Conservation (phyloP, 2,329 filamentous ascomycete species). For the Hyphodiscus sp. region DNA sequence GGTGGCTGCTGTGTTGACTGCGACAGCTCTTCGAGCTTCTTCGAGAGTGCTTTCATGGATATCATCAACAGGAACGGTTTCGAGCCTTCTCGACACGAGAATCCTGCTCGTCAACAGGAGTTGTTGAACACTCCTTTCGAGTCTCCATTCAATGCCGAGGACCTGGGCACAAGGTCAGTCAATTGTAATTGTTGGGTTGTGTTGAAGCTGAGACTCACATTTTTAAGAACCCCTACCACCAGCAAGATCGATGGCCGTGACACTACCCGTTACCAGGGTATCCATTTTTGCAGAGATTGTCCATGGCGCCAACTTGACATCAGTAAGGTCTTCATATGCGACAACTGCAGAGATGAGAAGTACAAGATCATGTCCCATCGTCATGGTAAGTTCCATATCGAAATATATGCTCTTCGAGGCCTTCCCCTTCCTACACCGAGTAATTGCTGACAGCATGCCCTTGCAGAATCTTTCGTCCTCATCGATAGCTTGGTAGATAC, state of each 20-base stretch:
- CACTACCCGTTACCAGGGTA: neutral
- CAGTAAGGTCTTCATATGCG: constrained; percentile 15
- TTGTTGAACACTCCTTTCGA: no score
- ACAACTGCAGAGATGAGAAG: constrained; percentile 8
- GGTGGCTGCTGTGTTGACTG: no score
- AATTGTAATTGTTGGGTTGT: neutral
- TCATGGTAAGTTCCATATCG: constrained; percentile 1
- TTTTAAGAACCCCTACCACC: neutral
- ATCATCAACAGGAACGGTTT: no score
- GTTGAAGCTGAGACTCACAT: neutral
- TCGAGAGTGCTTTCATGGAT: no score
- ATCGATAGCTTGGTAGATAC: neutral
- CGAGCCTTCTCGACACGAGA: no score
- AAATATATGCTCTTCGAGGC: neutral
- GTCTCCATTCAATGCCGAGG: no score
- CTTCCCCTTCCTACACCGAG: neutral
- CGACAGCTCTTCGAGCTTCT: no score
- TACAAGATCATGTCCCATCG: constrained; percentile 10
- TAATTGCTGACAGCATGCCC: neutral
- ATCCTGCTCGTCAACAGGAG: no score
- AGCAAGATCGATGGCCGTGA: constrained; percentile 5
- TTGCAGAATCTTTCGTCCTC: neutral
- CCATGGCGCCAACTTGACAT: constrained; percentile 16
- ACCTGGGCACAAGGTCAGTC: neutral
- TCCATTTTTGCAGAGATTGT: constrained; percentile 12